phyloP scores from a whole-genome alignment of 345 rosid species.

The Eutrema heterophyllum region DNA sequence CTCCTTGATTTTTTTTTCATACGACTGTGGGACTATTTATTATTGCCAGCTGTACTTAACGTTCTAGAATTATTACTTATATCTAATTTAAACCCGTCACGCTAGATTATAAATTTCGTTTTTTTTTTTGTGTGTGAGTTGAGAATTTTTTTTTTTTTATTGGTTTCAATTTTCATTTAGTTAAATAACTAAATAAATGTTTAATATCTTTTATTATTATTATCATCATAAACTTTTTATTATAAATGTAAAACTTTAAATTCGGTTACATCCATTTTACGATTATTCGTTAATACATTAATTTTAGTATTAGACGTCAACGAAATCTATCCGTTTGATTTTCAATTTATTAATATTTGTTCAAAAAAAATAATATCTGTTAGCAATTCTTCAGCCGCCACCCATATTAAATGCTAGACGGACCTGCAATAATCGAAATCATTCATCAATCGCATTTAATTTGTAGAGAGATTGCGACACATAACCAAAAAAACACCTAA shows the following conservation, averaged over 20 bases:
- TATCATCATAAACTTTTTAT: no score
- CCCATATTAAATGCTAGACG: not conserved
- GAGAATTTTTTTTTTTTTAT: not conserved
- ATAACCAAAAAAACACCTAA: no score
- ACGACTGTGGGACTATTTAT: not conserved
- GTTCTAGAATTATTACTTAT: not conserved
- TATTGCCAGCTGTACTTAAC: not conserved
- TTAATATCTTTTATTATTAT: no score
- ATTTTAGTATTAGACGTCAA: not conserved
- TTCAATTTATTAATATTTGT: not conserved
- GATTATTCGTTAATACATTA: not conserved
- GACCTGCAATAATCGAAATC: conserved; percentile 8
- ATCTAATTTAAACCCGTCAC: not conserved
- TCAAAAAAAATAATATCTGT: no score
- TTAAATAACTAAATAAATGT: no score
- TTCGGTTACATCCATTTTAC: not conserved
- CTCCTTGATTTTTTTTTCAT: not conserved
- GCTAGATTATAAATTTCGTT: no score
- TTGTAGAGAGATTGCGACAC: no score
- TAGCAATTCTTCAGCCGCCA: not conserved
- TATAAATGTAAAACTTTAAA: not conserved
- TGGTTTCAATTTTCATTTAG: no score
- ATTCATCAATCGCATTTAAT: no score
- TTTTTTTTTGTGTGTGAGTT: not conserved
- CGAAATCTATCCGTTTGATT: not conserved